Base-by-base conservation (phyloP, 257 asterid species). In the Fraxinus cuspidata region DNA sequence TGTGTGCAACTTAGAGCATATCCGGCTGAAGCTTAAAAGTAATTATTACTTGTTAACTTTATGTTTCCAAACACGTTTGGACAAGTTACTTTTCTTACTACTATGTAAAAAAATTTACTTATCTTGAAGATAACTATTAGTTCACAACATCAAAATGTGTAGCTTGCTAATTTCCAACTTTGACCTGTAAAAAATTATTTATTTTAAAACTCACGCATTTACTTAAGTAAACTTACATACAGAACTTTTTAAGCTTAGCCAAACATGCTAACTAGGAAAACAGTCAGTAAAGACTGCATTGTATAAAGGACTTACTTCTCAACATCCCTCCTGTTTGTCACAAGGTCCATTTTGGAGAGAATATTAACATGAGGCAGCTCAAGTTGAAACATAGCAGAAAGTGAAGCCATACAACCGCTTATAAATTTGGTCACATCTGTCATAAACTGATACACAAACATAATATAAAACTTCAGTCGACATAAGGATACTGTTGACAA, bases 271-370 rank as follows among this genome's bases (percentile, higher is more conserved):
- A 3, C n/a, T 3, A 47, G 7, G 56, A 15, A 47, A 47, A 47
- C 7, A 47, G 56, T 47, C 21, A 47, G 56, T 3, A 47, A 15
- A 47, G 38, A 60, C 9, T 69, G 19, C 38, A 38, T 44, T 40
- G 74, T n/a, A 76, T 47, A 74, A 76, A 77, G 70, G 78, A 91
- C 98, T 85, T 64, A 95, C 99, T 86, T 80, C 78, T 95, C 97
- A 78, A 95, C 82, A 69, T 90, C 96, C 90, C 83, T 89, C 94
- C 91, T 93, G 92, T 93, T 93, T 65, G 87, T 85, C 84, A 95
- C 96, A 77, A 93, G 98, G 89, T 95, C 98, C 98, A 95, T 95
- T 84, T 95, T 95, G 86, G 98, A 95, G 76, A 95, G 97, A 77
- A 95, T 85, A 81, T 93, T 95, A 75, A 95, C 91, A 87, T 93